These are phyloP conservation scores for Leishmania lainsoni DNA, from an alignment of 208 protist genomes.

Conservation along the genomic window DNA sequence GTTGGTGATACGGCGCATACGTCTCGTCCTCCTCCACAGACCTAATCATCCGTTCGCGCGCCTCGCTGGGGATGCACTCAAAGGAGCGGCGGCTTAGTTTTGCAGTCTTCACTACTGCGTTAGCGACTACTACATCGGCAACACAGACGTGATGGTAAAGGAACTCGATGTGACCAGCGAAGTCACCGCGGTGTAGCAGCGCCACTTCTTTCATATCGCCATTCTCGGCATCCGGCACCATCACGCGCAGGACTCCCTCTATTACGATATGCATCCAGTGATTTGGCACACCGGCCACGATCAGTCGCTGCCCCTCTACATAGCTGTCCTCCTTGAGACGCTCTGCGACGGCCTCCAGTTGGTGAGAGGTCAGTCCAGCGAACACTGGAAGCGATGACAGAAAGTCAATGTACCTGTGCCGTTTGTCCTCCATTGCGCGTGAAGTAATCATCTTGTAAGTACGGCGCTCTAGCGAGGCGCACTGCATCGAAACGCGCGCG, in stretches of 20 bases:
- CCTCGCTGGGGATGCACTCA: slow-evolving; percentile 50
- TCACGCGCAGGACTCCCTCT: slow-evolving; percentile 63
- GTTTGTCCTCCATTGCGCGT: slow-evolving; percentile 59
- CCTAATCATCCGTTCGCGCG: slow-evolving; percentile 36
- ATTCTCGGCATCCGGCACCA: slow-evolving; percentile 28
- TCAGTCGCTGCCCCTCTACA: slow-evolving; percentile 55
- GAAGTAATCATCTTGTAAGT: slow-evolving; percentile 76
- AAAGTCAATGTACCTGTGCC: slow-evolving; percentile 53
- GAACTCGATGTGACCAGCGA: slow-evolving; percentile 74
- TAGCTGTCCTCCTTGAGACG: slow-evolving; percentile 59
- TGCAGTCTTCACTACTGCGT: slow-evolving; percentile 50
- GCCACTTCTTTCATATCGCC: slow-evolving; percentile 44
- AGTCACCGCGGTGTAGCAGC: slow-evolving; percentile 45
- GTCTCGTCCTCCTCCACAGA: slow-evolving; percentile 43
- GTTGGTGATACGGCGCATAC: slow-evolving; percentile 53
- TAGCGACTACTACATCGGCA: slow-evolving; percentile 56
- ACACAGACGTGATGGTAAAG: slow-evolving; percentile 70
- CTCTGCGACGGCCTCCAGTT: slow-evolving; percentile 55
- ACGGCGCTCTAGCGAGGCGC: slow-evolving; percentile 62
- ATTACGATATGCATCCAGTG: slow-evolving; percentile 78
- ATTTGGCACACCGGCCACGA: slow-evolving; percentile 48
- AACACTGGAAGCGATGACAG: slow-evolving; percentile 55
- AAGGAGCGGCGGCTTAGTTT: slow-evolving; percentile 75
- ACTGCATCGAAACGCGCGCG: slow-evolving; percentile 38
- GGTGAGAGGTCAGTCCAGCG: slow-evolving; percentile 23